A percentile compares a stretch with the other conserved stretches of the same genome.
These are phyloP conservation scores for Pestalotiopsis sp. DNA, from an alignment of 2,329 filamentous ascomycete genomes.

Conservation along the genomic window DNA sequence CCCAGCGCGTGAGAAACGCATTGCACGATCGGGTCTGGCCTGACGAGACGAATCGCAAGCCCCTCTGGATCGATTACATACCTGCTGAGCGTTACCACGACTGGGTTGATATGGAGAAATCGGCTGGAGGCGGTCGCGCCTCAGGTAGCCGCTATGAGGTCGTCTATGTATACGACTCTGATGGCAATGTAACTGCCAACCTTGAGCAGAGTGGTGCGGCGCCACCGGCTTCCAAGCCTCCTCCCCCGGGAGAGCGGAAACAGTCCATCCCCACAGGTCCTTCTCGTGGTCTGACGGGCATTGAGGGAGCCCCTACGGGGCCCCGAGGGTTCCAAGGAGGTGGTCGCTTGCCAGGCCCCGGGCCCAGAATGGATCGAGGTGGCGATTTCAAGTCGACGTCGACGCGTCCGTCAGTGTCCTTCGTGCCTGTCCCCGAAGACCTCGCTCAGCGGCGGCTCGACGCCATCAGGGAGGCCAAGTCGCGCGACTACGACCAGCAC, in stretches of 20 bases:
- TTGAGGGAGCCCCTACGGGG: slow-evolving; percentile 36
- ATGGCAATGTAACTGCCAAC: slow-evolving; percentile 54
- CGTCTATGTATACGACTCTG: slow-evolving; percentile 59
- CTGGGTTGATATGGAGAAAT: slow-evolving; percentile 74
- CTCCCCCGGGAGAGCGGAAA: slow-evolving; percentile 20
- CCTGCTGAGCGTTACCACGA: slow-evolving; percentile 69
- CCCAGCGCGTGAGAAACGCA: slow-evolving; percentile 71
- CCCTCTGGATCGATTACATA: slow-evolving; percentile 86
- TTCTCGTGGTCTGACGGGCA: slow-evolving; percentile 25
- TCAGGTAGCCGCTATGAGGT: slow-evolving; percentile 67
- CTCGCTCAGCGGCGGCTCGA: slow-evolving; percentile 66
- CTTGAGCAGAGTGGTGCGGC: slow-evolving; percentile 49
- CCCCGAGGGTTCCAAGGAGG: slow-evolving; percentile 38
- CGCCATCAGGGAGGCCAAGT: slow-evolving; percentile 49
- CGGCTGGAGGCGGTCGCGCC: slow-evolving; percentile 41
- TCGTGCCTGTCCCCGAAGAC: slow-evolving; percentile 61
- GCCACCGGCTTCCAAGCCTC: slow-evolving; percentile 17
- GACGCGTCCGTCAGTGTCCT: slow-evolving; percentile 42
- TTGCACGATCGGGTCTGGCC: slow-evolving; percentile 85
- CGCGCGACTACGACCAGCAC: slow-evolving; percentile 33
- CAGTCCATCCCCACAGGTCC: slow-evolving; percentile 31
- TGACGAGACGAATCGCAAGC: slow-evolving; percentile 79
- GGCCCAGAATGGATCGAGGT: slow-evolving; percentile 20
- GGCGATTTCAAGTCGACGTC: slow-evolving; percentile 35
- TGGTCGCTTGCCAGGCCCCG: slow-evolving; percentile 20